Percentiles rank a stretch among this genome's conserved stretches.
Conservation (phyloP, 768 basidiomycete species). For the Podaxis sp. region DNA sequence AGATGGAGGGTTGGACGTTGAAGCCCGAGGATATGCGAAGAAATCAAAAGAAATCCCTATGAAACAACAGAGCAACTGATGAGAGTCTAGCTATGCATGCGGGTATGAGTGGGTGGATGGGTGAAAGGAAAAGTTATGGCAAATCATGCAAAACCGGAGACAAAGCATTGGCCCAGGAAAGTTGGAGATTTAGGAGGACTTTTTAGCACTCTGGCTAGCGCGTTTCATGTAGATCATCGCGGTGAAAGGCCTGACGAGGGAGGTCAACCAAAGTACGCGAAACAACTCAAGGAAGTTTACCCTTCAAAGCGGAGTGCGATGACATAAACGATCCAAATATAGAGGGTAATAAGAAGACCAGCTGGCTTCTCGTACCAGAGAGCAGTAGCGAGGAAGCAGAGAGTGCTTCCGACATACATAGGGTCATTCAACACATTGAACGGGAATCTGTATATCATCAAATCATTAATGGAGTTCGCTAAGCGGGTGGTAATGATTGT, state of each 20-base stretch:
- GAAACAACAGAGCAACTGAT: not conserved
- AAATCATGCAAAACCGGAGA: not conserved
- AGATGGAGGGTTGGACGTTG: not conserved
- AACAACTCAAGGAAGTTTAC: conserved; percentile 41
- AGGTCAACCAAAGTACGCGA: not conserved
- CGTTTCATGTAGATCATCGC: conserved; percentile 76
- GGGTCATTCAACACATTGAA: conserved; percentile 92
- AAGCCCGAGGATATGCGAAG: not conserved
- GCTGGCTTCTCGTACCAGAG: conserved; percentile 89
- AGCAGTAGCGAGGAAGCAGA: conserved; percentile 84
- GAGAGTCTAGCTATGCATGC: not conserved
- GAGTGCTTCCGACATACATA: conserved; percentile 95
- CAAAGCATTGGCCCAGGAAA: not conserved
- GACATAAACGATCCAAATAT: conserved; percentile 80
- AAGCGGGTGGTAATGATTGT: not conserved
- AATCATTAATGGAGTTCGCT: not conserved
- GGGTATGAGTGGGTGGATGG: not conserved
- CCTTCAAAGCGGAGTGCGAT: conserved; percentile 89
- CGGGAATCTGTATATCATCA: conserved; percentile 58
- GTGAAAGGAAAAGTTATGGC: not conserved
- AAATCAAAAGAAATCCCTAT: too few relatives aligned
- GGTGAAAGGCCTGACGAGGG: conserved; percentile 58
- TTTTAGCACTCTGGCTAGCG: conserved; percentile 25
- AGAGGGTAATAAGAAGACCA: conserved; percentile 73
- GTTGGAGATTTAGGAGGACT: conserved; percentile 9